Evolutionary conservation across 225 moss, liverwort and hornwort species (phyloP).

Genomic region (Sphagnum contortum): DNA sequence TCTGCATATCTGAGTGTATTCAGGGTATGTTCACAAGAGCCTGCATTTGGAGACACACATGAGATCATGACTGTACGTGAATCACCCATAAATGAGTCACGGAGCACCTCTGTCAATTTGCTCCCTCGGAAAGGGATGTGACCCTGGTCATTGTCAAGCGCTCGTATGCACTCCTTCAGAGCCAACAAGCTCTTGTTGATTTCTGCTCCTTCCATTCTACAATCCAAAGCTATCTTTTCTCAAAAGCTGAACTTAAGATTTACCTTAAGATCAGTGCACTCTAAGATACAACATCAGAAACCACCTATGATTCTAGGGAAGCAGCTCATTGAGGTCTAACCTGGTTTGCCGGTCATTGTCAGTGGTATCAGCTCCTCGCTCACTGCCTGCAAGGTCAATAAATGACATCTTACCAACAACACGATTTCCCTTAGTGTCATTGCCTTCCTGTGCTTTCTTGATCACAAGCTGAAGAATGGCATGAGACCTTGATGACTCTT

Average conservation of each 20-base stretch:
- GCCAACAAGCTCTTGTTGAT: slow-evolving; percentile 98
- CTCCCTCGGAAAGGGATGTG: slow-evolving; percentile 98
- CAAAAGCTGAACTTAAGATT: too few species aligned
- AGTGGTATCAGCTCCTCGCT: slow-evolving; percentile 97
- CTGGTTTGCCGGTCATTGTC: slow-evolving; percentile 99
- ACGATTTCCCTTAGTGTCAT: slow-evolving; percentile 58
- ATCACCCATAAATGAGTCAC: slow-evolving; percentile 97
- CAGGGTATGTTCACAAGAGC: slow-evolving; percentile 97
- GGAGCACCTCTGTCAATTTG: slow-evolving; percentile 95
- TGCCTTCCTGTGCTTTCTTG: slow-evolving; percentile 83
- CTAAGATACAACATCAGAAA: too few species aligned
- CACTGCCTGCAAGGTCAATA: slow-evolving; percentile 93
- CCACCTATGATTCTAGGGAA: too few species aligned
- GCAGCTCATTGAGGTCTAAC: slow-evolving; percentile 2
- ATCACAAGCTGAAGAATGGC: slow-evolving; percentile 94
- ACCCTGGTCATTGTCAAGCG: slow-evolving; percentile 97
- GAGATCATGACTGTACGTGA: slow-evolving; percentile 99
- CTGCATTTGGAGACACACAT: slow-evolving; percentile 96
- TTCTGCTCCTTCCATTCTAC: slow-evolving; percentile 99
- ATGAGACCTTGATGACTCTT: slow-evolving; percentile 98
- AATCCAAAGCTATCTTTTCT: slow-evolving; percentile 13
- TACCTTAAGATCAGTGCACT: too few species aligned
- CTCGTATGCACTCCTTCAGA: slow-evolving; percentile 97
- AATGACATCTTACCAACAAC: slow-evolving; percentile 78
- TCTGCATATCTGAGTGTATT: slow-evolving; percentile 99